Evolutionary conservation across 176 grass and related monocot genomes (phyloP), one percentile per base, ranked within the genome.

Genomic region (Tuctoria greenei): DNA sequence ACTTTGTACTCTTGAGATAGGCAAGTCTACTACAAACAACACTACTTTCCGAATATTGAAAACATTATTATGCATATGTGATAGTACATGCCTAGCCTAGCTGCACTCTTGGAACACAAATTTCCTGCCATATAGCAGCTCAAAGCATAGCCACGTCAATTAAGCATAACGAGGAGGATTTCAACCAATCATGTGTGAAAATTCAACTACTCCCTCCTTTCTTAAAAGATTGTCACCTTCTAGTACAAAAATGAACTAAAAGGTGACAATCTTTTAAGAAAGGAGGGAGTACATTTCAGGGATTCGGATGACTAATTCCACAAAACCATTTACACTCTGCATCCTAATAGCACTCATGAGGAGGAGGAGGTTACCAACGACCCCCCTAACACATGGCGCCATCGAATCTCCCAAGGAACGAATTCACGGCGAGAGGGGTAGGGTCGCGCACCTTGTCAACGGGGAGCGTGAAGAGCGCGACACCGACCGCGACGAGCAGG

Each of bases 381-480:
- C n/a, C 49, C 49, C 31, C 49, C 1, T 8, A 51, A 23, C 49
- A 54, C 4, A 43, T 18, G 46, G 6, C 6, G 35, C 18, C 43
- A 64, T 20, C 1, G 35, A n/a, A 72, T 44, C 20, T 16, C n/a
- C 21, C 56, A 46, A 60, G 5, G 26, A 59, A 38, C 6, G 28
- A 42, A 80, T 25, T 5, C n/a, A 14, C 18, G 0, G 21, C 5
- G 36, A 8, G 34, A 11, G 55, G 55, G 10, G 2, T 21, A 10
- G 13, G 5, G 0, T 26, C 36, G 10, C 66, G 38, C 31, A 99
- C 96, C 89, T 95, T 99, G 61, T 99, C 96, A 16, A 95, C 80
- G 46, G 96, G 96, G 17, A 99, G 87, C 73, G 96, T 95, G 80
- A 90, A 69, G 35, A 99, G 78, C 40, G 92, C 96, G 46, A 88